Conservation (phyloP, 257 asterid species). For the Solanum bulbocastanum region DNA sequence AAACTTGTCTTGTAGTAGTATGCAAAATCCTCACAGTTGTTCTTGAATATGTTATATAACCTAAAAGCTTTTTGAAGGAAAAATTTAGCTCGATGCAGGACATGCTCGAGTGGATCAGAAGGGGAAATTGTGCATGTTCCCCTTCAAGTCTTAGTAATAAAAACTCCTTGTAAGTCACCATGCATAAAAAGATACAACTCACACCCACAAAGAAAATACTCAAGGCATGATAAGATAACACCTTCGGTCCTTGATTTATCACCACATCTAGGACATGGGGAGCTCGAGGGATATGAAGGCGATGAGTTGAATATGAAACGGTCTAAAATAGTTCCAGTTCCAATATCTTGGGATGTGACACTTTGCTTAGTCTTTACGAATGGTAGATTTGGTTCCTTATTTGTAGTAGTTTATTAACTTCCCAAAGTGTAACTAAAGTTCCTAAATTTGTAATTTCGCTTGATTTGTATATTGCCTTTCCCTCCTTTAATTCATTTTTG, state of each 20-base stretch:
- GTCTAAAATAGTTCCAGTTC: constrained; percentile 70
- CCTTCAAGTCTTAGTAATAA: constrained; percentile 67
- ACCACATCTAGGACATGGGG: constrained; percentile 64
- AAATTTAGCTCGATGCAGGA: constrained; percentile 51
- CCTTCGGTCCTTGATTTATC: constrained; percentile 50
- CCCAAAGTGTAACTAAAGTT: no score
- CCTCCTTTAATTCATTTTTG: no score
- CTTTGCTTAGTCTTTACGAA: background rate
- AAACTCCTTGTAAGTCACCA: constrained; percentile 32
- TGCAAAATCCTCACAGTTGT: constrained; percentile 85
- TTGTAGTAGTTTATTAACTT: no score
- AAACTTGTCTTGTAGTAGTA: constrained; percentile 84
- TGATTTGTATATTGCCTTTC: background rate
- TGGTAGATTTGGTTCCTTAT: background rate
- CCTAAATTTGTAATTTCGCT: no score
- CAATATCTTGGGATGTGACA: constrained; percentile 35
- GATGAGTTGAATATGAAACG: constrained; percentile 54
- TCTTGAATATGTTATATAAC: constrained; percentile 47
- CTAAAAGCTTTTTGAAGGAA: constrained; percentile 78
- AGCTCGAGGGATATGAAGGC: constrained; percentile 35
- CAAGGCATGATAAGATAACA: constrained; percentile 77
- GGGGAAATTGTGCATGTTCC: constrained; percentile 71
- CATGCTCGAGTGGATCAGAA: constrained; percentile 52
- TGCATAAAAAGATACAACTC: constrained; percentile 57
- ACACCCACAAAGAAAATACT: constrained; percentile 67